A percentile compares a stretch with the other conserved stretches of the same genome.
Conservation (phyloP, 2,329 filamentous ascomycete genomes). For the Drechslerella coelobrocha region DNA sequence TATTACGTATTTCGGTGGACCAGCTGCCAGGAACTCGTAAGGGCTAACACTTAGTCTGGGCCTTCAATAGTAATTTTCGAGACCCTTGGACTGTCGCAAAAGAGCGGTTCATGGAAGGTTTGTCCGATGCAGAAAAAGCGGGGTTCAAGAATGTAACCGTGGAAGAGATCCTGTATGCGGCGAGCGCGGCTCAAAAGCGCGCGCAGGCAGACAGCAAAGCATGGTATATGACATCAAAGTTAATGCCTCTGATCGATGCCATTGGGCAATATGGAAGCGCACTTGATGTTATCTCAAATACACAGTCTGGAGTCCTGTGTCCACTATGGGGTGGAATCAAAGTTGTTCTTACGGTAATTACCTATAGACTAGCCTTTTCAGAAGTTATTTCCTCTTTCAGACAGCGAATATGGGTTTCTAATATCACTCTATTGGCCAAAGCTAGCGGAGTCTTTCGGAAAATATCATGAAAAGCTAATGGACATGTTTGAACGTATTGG, state of each 20-base stretch:
- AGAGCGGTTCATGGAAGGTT: conserved; percentile 52
- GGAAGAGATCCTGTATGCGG: conserved; percentile 52
- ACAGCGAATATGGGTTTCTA: not conserved
- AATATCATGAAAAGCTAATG: conserved; percentile 53
- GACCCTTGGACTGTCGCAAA: conserved; percentile 53
- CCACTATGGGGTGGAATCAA: conserved; percentile 55
- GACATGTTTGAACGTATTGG: conserved; percentile 54
- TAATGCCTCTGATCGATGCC: conserved; percentile 52
- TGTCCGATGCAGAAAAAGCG: conserved; percentile 51
- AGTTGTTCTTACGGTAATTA: conserved; percentile 52
- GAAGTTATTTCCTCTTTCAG: not conserved
- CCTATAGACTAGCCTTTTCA: not conserved
- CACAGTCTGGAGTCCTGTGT: conserved; percentile 51
- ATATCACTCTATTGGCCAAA: conserved; percentile 4
- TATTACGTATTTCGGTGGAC: too few relatives aligned
- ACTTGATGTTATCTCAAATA: conserved; percentile 53
- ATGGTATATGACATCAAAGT: conserved; percentile 50
- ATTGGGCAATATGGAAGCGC: conserved; percentile 54
- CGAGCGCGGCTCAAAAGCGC: conserved; percentile 52
- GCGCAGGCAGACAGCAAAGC: conserved; percentile 49
- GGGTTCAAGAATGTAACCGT: conserved; percentile 51
- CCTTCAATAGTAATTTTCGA: conserved; percentile 14
- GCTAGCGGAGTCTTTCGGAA: conserved; percentile 52
- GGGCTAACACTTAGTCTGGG: too few relatives aligned
- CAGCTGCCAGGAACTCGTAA: too few relatives aligned